phyloP scores from a whole-genome alignment of 768 basidiomycete species.

The Pleurotus eryngii region DNA sequence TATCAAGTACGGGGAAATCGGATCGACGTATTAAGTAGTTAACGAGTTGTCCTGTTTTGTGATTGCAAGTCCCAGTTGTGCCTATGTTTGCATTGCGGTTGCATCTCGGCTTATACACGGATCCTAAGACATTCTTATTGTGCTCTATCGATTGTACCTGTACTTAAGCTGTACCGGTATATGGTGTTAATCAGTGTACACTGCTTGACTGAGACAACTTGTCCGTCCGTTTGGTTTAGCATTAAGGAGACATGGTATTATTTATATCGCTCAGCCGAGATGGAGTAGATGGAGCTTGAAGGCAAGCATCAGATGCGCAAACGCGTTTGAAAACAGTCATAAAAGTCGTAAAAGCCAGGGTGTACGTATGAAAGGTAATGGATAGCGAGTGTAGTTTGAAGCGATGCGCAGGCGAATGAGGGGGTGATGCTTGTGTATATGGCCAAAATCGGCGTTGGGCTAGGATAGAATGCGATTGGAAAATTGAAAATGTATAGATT shows the following conservation, averaged over 20 bases:
- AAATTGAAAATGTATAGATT: constrained; percentile 3
- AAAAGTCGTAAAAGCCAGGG: not conserved
- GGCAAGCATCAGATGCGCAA: not conserved
- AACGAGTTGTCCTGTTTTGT: too few species aligned
- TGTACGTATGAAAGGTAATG: not conserved
- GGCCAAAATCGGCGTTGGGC: constrained; percentile 1
- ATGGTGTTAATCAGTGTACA: too few species aligned
- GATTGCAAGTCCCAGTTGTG: too few species aligned
- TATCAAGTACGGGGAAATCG: constrained; percentile 38
- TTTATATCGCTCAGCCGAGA: too few species aligned
- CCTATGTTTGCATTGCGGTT: too few species aligned
- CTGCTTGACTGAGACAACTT: too few species aligned
- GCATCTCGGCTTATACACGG: too few species aligned
- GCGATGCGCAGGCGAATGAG: constrained; percentile 7
- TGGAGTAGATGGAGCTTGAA: not conserved
- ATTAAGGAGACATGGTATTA: too few species aligned
- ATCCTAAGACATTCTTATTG: too few species aligned
- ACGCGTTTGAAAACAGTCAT: not conserved
- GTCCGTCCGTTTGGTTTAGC: too few species aligned
- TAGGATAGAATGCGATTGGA: not conserved
- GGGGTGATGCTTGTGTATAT: constrained; percentile 6
- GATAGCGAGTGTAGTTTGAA: constrained; percentile 10
- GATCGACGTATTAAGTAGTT: constrained; percentile 7
- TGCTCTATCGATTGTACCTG: too few species aligned
- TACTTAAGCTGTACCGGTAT: too few species aligned